These are phyloP conservation scores for Mycena chlorophos DNA, from an alignment of 768 basidiomycete genomes.

Conservation along the genomic window DNA sequence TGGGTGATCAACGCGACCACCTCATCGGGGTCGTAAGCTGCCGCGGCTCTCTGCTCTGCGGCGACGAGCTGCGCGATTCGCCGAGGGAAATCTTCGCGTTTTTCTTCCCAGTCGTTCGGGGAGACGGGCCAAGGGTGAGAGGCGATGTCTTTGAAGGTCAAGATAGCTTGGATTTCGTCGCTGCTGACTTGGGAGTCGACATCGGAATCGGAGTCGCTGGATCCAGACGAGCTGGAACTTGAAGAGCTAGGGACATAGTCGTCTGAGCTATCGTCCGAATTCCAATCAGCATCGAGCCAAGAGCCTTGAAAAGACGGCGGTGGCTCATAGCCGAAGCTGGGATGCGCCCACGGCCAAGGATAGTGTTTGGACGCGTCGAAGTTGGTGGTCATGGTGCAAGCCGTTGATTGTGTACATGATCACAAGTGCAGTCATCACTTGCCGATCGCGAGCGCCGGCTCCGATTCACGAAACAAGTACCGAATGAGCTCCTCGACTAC, in stretches of 20 bases:
- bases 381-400: no score
- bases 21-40: constrained; percentile 9
- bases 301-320: not conserved
- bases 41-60: constrained; percentile 6
- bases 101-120: not conserved
- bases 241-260: not conserved
- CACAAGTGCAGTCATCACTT: no score
- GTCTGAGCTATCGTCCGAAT: not conserved
- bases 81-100: constrained; percentile 4
- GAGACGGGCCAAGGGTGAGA: not conserved
- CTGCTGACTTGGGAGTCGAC: not conserved
- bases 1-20: constrained; percentile 9
- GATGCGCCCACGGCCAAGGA: constrained; percentile 13
- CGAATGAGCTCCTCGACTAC: constrained; percentile 64
- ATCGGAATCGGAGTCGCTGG: not conserved
- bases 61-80: constrained; percentile 4
- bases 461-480: constrained; percentile 40
- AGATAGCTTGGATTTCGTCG: not conserved
- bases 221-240: not conserved
- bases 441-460: no score
- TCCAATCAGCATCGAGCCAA: constrained; percentile 11
- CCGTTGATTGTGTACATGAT: no score
- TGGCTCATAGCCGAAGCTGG: not conserved
- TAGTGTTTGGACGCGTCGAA: not conserved
- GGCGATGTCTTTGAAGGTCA: not conserved